These are phyloP conservation scores for Talaromyces atroroseus DNA, from an alignment of 2,329 filamentous ascomycete genomes.

Conservation along the genomic window DNA sequence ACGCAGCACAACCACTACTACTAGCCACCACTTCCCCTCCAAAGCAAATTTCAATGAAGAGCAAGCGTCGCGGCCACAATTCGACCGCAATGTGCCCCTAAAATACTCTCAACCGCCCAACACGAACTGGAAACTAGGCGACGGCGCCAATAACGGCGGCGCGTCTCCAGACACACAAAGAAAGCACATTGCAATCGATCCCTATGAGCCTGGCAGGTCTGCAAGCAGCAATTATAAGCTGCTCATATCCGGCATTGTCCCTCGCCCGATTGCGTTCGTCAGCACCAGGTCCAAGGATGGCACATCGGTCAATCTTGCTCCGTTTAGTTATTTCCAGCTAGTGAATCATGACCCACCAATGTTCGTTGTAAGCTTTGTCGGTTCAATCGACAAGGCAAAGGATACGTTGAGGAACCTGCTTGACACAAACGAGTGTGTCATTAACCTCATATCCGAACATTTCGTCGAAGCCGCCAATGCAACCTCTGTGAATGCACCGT, in stretches of 20 bases:
- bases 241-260: conserved; percentile 75
- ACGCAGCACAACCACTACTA: not conserved
- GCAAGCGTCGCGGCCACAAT: conserved; percentile 40
- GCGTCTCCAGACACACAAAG: conserved; percentile 26
- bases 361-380: conserved; percentile 62
- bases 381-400: conserved; percentile 59
- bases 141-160: conserved; percentile 31
- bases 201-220: conserved; percentile 64
- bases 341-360: conserved; percentile 82
- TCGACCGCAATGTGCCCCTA: conserved; percentile 27
- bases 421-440: conserved; percentile 66
- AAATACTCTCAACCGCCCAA: conserved; percentile 38
- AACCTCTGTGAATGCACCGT: conserved; percentile 67
- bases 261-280: conserved; percentile 69
- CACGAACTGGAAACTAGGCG: conserved; percentile 38
- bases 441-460: conserved; percentile 80
- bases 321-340: conserved; percentile 81
- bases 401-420: conserved; percentile 72
- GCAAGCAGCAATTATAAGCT: conserved; percentile 81
- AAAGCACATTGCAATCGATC: conserved; percentile 72
- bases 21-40: conserved; percentile 17
- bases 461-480: conserved; percentile 83
- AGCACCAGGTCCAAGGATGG: conserved; percentile 59
- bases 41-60: conserved; percentile 32
- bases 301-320: conserved; percentile 67